Conservation (phyloP, 352 stramenopile genomes). For the Pythium biforme region DNA sequence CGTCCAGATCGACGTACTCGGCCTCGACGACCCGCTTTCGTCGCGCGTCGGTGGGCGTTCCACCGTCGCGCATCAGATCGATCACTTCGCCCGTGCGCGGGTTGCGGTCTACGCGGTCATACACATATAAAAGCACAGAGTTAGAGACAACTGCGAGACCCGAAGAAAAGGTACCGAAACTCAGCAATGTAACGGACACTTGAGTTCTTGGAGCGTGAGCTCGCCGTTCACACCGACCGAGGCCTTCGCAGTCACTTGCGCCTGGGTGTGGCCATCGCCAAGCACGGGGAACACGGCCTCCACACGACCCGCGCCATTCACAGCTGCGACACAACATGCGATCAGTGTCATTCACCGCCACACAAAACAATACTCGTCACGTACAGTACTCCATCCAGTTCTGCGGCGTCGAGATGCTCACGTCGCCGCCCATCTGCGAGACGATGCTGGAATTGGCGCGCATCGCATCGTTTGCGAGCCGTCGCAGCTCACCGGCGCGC, state of each 20-base stretch:
- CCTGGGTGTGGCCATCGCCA: conserved; percentile 31
- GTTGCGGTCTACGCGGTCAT: conserved; percentile 60
- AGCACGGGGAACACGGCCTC: conserved; percentile 67
- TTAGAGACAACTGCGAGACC: neutral
- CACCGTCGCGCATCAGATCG: conserved; percentile 56
- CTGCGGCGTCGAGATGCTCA: conserved; percentile 53
- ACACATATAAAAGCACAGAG: neutral
- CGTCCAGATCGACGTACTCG: conserved; percentile 66
- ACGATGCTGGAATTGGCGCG: conserved; percentile 51
- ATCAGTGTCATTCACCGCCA: neutral
- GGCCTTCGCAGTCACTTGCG: conserved; percentile 57
- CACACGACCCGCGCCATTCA: conserved; percentile 62
- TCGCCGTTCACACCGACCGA: conserved; percentile 36
- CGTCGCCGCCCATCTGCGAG: conserved; percentile 42
- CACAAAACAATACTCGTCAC: conserved; percentile 12
- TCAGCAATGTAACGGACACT: conserved; percentile 66
- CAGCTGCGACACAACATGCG: conserved; percentile 30
- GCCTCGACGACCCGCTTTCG: conserved; percentile 67
- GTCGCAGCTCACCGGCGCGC: conserved; percentile 52
- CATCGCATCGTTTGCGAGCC: conserved; percentile 51
- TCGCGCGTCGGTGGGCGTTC: conserved; percentile 24
- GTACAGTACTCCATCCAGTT: conserved; percentile 78
- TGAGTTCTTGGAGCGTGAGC: conserved; percentile 56
- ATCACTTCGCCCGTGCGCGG: conserved; percentile 55
- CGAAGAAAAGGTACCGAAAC: too few relatives aligned